Percentiles rank a stretch among this genome's conserved stretches.
phyloP scores from a whole-genome alignment of 106 monocot genomes.

The Dendrobium nobile region DNA sequence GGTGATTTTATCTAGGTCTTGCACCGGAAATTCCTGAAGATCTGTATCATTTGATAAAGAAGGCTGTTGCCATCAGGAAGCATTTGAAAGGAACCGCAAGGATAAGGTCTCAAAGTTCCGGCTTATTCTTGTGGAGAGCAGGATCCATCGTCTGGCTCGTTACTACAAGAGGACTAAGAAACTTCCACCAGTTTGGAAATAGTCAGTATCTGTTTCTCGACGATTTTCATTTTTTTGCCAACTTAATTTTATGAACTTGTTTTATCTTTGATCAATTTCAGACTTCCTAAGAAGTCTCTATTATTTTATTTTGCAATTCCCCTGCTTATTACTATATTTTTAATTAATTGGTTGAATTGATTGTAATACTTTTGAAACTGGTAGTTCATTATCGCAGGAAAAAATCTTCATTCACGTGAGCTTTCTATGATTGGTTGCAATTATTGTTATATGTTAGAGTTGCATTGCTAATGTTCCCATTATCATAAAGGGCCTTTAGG shows the following conservation, averaged over 20 bases:
- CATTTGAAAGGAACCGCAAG: conserved; percentile 67
- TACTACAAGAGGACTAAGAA: conserved; percentile 80
- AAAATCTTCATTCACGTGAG: no score
- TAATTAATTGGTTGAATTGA: no score
- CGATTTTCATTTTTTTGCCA: background rate
- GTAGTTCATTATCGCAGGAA: no score
- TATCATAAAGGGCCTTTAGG: no score
- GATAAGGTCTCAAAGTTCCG: conserved; percentile 67
- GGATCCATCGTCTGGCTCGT: conserved; percentile 64
- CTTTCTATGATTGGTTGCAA: no score
- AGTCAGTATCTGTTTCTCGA: conserved; percentile 29
- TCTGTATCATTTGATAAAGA: conserved; percentile 64
- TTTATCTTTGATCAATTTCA: background rate
- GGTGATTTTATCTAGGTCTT: conserved; percentile 21
- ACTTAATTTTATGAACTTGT: background rate
- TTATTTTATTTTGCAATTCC: no score
- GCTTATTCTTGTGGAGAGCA: conserved; percentile 64
- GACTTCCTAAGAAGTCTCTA: no score
- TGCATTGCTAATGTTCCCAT: no score
- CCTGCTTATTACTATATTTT: no score
- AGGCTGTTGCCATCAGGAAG: conserved; percentile 66
- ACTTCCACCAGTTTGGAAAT: conserved; percentile 71
- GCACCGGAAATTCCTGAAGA: conserved; percentile 70
- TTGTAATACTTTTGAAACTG: no score
- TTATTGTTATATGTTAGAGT: no score